These are phyloP conservation scores for Tremellales sp. DNA, from an alignment of 1,284 basidiomycete genomes.

Conservation along the genomic window DNA sequence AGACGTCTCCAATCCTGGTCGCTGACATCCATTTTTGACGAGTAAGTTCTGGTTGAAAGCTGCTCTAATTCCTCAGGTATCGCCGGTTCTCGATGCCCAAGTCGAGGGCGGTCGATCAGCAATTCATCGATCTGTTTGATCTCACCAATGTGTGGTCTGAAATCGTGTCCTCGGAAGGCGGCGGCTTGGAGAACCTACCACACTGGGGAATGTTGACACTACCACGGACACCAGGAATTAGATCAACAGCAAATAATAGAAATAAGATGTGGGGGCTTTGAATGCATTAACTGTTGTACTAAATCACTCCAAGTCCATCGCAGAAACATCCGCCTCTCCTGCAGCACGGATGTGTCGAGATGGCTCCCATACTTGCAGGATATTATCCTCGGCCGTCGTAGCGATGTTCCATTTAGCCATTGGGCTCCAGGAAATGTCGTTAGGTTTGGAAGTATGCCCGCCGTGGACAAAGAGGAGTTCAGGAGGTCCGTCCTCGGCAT, in stretches of 20 bases:
- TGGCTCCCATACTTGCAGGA: conserved; percentile 50
- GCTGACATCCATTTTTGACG: conserved; percentile 55
- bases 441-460: conserved; percentile 54
- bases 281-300: conserved; percentile 1
- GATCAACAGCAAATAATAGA: neutral
- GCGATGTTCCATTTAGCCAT: conserved; percentile 49
- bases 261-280: conserved; percentile 12
- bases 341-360: conserved; percentile 50
- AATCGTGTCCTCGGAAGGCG: conserved; percentile 22
- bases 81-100: conserved; percentile 54
- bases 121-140: conserved; percentile 55
- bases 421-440: conserved; percentile 50
- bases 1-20: conserved; percentile 55
- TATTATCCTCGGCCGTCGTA: conserved; percentile 54
- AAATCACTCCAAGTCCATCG: conserved; percentile 46
- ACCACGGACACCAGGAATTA: conserved; percentile 15
- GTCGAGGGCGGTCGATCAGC: conserved; percentile 54
- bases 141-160: conserved; percentile 39
- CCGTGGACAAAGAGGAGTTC: conserved; percentile 91
- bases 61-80: conserved; percentile 32
- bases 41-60: conserved; percentile 35
- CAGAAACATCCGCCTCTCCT: conserved; percentile 41
- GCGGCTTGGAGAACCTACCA: conserved; percentile 37
- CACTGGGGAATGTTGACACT: conserved; percentile 38
- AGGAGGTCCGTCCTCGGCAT: conserved; percentile 93